Conservation (phyloP, 768 basidiomycete genomes). For the button mushroom (Agaricus bisporus) region DNA sequence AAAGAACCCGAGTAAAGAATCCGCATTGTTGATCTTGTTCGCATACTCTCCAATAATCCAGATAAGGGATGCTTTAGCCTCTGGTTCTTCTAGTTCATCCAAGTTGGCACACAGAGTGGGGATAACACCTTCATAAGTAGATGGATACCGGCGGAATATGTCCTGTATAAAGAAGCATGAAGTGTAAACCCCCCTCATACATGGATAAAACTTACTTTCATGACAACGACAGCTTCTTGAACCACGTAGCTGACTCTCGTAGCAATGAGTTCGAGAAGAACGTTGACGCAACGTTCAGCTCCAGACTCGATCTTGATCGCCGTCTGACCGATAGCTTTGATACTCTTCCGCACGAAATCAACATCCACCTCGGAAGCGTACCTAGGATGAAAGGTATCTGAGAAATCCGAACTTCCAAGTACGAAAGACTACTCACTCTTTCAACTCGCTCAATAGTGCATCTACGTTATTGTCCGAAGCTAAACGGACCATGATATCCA, state of each 20-base stretch:
- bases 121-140: conserved; percentile 94
- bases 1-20: conserved; percentile 84
- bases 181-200: not conserved
- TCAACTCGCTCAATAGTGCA: conserved; percentile 89
- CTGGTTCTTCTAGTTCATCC: conserved; percentile 96
- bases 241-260: conserved; percentile 96
- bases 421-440: conserved; percentile 63
- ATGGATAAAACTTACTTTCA: conserved; percentile 64
- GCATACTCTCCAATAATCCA: conserved; percentile 99
- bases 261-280: conserved; percentile 85
- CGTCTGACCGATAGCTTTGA: conserved; percentile 94
- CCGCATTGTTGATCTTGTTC: conserved; percentile 95
- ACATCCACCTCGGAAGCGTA: conserved; percentile 98
- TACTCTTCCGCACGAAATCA: conserved; percentile 92
- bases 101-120: conserved; percentile 92
- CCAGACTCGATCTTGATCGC: conserved; percentile 93
- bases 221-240: conserved; percentile 96
- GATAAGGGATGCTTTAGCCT: conserved; percentile 95
- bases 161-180: conserved; percentile 47
- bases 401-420: not conserved
- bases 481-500: conserved; percentile 96
- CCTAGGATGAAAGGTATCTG: conserved; percentile 30
- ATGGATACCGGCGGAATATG: conserved; percentile 96
- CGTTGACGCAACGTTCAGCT: conserved; percentile 92
- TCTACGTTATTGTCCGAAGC: conserved; percentile 91